A percentile compares a stretch with the other conserved stretches of the same genome.
Evolutionary conservation across 257 asterid genomes (phyloP).

Genomic region (Fraxinus americana): DNA sequence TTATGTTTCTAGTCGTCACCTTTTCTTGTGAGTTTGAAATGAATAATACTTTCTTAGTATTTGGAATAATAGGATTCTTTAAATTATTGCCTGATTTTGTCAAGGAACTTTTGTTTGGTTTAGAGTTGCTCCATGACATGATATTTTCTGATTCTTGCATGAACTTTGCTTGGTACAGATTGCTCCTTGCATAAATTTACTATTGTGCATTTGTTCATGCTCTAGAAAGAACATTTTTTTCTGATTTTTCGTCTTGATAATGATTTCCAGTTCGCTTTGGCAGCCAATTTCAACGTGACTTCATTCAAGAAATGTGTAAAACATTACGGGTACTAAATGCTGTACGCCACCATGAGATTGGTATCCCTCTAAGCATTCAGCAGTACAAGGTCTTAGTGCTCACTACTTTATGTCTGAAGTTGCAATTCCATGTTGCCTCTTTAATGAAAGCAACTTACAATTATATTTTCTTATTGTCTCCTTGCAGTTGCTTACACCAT

Average conservation of each 20-base stretch:
- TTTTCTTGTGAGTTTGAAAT: background rate
- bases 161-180: slow-evolving; percentile 18
- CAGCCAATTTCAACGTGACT: slow-evolving; percentile 95
- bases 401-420: slow-evolving; percentile 18
- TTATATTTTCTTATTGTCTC: background rate
- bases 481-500: slow-evolving; percentile 83
- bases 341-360: slow-evolving; percentile 75
- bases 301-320: slow-evolving; percentile 79
- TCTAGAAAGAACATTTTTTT: slow-evolving; percentile 37
- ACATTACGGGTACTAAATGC: slow-evolving; percentile 86
- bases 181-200: slow-evolving; percentile 19
- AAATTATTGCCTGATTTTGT: background rate
- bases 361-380: slow-evolving; percentile 89
- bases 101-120: slow-evolving; percentile 18
- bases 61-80: slow-evolving; percentile 4
- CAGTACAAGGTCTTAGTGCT: slow-evolving; percentile 77
- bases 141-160: slow-evolving; percentile 16
- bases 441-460: slow-evolving; percentile 2
- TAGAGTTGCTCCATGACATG: slow-evolving; percentile 19
- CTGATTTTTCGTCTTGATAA: slow-evolving; percentile 69
- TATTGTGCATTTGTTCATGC: slow-evolving; percentile 26
- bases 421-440: slow-evolving; percentile 17
- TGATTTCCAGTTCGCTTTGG: slow-evolving; percentile 91
- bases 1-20: slow-evolving; percentile 3
- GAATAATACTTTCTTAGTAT: background rate